phyloP scores from a whole-genome alignment of 768 basidiomycete species.

The Exidia glandulosa region DNA sequence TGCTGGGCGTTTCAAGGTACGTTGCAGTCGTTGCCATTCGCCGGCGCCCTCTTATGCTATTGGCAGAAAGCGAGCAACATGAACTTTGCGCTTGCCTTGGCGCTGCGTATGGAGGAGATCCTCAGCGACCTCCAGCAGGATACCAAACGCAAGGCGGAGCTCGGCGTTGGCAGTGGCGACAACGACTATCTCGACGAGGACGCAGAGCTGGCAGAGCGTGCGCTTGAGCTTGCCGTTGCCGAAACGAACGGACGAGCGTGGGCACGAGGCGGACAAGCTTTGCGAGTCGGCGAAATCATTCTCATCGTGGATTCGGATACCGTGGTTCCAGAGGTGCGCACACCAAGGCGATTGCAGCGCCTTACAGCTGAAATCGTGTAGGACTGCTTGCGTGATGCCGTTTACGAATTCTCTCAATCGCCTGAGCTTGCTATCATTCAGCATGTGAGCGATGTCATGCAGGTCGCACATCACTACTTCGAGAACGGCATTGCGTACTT shows the following conservation, averaged over 20 bases:
- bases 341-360: not conserved
- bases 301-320: conserved; percentile 77
- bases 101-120: conserved; percentile 43
- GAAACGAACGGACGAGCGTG: conserved; percentile 53
- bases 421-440: conserved; percentile 84
- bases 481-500: conserved; percentile 48
- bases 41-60: not conserved
- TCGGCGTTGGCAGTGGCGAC: conserved; percentile 20
- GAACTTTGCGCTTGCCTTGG: conserved; percentile 71
- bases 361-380: not conserved
- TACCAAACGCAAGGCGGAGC: not conserved
- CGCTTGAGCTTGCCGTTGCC: conserved; percentile 62
- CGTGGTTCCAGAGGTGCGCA: conserved; percentile 4
- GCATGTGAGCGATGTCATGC: conserved; percentile 60
- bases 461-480: conserved; percentile 81
- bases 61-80: conserved; percentile 72
- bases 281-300: conserved; percentile 71
- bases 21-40: not conserved
- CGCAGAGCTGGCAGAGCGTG: conserved; percentile 57
- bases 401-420: conserved; percentile 70
- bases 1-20: conserved; percentile 70
- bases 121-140: not conserved
- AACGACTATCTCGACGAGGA: conserved; percentile 3
- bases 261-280: conserved; percentile 62
- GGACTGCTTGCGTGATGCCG: conserved; percentile 87